Evolutionary conservation across 2,329 filamentous ascomycete species (phyloP).

Genomic region (Botryotinia calthae): DNA sequence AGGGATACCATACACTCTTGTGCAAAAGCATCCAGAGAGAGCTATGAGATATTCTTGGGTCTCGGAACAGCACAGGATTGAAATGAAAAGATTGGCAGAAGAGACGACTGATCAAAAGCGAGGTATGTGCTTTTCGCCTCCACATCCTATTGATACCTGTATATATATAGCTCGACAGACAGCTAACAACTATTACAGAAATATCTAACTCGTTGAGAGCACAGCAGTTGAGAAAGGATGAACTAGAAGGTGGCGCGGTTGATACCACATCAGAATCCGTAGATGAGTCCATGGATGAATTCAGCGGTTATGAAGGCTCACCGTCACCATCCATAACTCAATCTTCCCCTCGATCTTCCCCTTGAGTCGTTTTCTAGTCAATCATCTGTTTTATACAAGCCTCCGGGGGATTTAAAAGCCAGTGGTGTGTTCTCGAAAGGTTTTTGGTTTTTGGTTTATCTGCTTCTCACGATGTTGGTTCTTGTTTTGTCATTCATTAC

Average conservation of each 20-base stretch:
- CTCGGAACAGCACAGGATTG: conserved; percentile 8
- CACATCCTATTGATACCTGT: background rate
- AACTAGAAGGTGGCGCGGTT: background rate
- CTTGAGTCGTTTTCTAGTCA: background rate
- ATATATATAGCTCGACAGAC: background rate
- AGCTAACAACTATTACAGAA: conserved; percentile 7
- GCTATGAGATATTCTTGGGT: conserved; percentile 24
- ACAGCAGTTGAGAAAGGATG: background rate
- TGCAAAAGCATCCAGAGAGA: conserved; percentile 21
- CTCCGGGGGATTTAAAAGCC: background rate
- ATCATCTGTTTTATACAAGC: background rate
- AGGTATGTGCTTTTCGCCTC: conserved; percentile 8
- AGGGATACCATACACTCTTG: conserved; percentile 21
- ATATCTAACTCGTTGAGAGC: background rate
- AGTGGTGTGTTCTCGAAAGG: background rate
- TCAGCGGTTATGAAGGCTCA: background rate
- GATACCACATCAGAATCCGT: background rate
- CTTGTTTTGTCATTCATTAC: background rate
- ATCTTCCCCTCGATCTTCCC: background rate
- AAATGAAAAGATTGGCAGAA: conserved; percentile 13
- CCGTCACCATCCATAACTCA: conserved; percentile 1
- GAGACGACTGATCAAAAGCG: background rate
- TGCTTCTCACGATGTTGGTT: background rate
- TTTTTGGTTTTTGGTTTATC: background rate
- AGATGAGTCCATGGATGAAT: background rate